Percentiles rank a stretch among this genome's conserved stretches.
These are phyloP conservation scores for Anthostomella pinea DNA, from an alignment of 2,329 filamentous ascomycete genomes.

Conservation along the genomic window DNA sequence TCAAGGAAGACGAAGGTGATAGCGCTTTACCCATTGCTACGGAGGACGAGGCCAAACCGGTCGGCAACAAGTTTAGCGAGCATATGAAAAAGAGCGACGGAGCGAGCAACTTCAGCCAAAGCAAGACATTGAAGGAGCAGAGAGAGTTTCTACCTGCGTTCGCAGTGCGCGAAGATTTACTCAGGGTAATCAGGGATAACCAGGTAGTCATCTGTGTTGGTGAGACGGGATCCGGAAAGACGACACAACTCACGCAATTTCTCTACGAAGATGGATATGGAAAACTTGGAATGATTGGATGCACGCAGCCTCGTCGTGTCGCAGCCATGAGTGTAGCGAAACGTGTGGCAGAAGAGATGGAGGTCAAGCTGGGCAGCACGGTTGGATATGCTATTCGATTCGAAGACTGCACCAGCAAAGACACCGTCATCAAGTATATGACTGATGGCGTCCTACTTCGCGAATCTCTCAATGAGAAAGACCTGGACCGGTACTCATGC, in stretches of 20 bases:
- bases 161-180: constrained; percentile 87
- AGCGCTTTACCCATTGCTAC: constrained; percentile 76
- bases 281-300: constrained; percentile 84
- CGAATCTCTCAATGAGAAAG: constrained; percentile 88
- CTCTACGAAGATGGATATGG: constrained; percentile 94
- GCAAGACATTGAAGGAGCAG: constrained; percentile 86
- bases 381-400: constrained; percentile 98
- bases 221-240: constrained; percentile 96
- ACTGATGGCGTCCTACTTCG: constrained; percentile 92
- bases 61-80: constrained; percentile 79
- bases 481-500: constrained; percentile 93
- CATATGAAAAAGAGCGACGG: constrained; percentile 86
- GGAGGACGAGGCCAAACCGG: constrained; percentile 61
- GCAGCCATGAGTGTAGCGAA: constrained; percentile 99
- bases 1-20: constrained; percentile 90
- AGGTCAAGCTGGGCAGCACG: constrained; percentile 78
- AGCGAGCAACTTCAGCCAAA: constrained; percentile 89
- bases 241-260: constrained; percentile 95
- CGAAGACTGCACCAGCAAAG: constrained; percentile 94
- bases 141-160: constrained; percentile 93
- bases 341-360: constrained; percentile 98
- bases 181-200: constrained; percentile 91
- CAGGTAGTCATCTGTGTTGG: constrained; percentile 96
- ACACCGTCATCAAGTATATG: constrained; percentile 98
- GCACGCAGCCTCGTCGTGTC: constrained; percentile 92